Percentiles rank a stretch among this genome's conserved stretches.
These are phyloP conservation scores for Ceratobasidium sp. DNA, from an alignment of 1,284 basidiomycete genomes.

Conservation along the genomic window DNA sequence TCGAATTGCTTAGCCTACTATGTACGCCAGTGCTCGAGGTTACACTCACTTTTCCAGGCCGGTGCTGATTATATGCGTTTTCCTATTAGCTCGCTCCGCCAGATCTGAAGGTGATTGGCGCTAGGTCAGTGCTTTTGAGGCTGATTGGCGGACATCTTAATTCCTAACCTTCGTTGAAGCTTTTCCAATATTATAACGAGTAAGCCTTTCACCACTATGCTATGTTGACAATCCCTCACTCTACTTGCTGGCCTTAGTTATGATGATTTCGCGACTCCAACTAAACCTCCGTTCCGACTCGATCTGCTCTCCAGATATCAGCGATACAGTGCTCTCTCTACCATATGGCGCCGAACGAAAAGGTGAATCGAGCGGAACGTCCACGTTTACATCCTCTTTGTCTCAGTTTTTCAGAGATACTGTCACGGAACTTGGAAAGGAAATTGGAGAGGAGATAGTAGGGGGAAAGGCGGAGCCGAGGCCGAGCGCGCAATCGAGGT, in stretches of 20 bases:
- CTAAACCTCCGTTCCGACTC: conserved; percentile 43
- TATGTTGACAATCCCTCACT: neutral
- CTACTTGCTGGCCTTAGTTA: conserved; percentile 2
- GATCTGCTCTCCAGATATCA: neutral
- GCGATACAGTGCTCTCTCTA: neutral
- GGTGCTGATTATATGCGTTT: neutral
- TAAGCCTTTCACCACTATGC: neutral
- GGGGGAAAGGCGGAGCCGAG: neutral
- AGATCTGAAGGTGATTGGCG: conserved; percentile 37
- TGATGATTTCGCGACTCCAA: conserved; percentile 41
- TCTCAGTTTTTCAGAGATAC: conserved; percentile 28
- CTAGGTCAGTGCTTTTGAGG: conserved; percentile 14
- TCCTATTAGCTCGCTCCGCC: conserved; percentile 21
- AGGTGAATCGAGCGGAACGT: neutral
- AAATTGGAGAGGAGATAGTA: neutral
- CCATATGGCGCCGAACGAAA: neutral
- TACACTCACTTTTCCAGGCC: too few species aligned
- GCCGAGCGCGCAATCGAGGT: too few species aligned
- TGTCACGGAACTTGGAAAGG: conserved; percentile 32
- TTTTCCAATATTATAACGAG: conserved; percentile 41
- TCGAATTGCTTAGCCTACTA: conserved; percentile 31
- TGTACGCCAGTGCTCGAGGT: neutral
- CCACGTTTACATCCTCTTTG: conserved; percentile 16
- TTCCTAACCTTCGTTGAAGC: neutral
- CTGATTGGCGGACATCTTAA: neutral